A percentile compares a stretch with the other conserved stretches of the same genome.
Evolutionary conservation across 1,139 yeast genomes (phyloP).

Genomic region (Meyerozyma sp.): DNA sequence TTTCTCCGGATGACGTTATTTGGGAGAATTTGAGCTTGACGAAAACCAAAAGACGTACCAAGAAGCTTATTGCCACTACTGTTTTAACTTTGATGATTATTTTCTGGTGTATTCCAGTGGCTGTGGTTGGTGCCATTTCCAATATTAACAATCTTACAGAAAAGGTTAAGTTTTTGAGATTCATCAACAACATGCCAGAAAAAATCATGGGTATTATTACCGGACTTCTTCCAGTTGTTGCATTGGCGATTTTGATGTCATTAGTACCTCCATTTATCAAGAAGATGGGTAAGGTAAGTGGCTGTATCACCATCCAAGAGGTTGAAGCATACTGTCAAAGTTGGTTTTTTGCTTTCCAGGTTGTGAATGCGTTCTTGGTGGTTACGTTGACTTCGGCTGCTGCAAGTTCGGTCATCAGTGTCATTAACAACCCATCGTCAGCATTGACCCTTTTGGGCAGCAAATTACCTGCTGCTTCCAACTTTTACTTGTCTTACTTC

Average conservation of each 20-base stretch:
- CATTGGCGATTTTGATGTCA: conserved; percentile 64
- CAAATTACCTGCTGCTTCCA: conserved; percentile 68
- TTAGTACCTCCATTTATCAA: conserved; percentile 74
- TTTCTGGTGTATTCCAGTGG: conserved; percentile 85
- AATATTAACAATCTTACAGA: conserved; percentile 61
- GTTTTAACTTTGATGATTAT: conserved; percentile 52
- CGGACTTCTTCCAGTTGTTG: conserved; percentile 68
- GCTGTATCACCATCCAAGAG: conserved; percentile 63
- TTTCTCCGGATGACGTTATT: conserved; percentile 68
- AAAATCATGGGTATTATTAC: conserved; percentile 61
- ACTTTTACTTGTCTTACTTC: conserved; percentile 55
- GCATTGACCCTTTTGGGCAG: conserved; percentile 55
- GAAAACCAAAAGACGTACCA: conserved; percentile 35
- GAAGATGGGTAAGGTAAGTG: conserved; percentile 64
- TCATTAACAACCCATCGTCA: conserved; percentile 43
- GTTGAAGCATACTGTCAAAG: conserved; percentile 79
- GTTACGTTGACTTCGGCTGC: conserved; percentile 75
- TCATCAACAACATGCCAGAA: conserved; percentile 59
- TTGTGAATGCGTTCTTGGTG: conserved; percentile 77
- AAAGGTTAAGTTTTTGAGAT: conserved; percentile 57
- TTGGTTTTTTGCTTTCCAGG: conserved; percentile 86
- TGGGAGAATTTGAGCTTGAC: conserved; percentile 68
- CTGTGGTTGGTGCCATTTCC: conserved; percentile 75
- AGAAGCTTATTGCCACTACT: conserved; percentile 36
- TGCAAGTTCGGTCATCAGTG: conserved; percentile 62